Evolutionary conservation across 345 rosid species (phyloP).

Genomic region (Hirschfeldia incana): DNA sequence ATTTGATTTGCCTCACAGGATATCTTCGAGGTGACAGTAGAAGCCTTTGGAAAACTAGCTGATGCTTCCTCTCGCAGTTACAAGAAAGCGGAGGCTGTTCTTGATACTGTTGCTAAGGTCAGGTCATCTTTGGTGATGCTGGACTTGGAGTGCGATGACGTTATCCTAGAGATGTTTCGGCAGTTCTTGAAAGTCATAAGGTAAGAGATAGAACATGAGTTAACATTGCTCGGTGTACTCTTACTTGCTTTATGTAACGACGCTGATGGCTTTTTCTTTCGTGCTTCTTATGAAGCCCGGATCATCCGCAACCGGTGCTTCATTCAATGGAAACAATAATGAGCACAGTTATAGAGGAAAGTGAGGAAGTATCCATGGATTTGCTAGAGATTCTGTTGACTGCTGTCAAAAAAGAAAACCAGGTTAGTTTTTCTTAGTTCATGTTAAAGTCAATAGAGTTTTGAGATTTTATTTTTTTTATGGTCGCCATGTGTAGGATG

Average conservation of each 20-base stretch:
- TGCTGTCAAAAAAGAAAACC: slow-evolving; percentile 57
- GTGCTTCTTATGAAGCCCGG: slow-evolving; percentile 45
- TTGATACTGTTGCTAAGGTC: slow-evolving; percentile 66
- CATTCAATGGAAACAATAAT: slow-evolving; percentile 70
- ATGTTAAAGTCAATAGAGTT: background rate
- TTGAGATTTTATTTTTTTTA: slow-evolving; percentile 1
- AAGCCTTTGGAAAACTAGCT: slow-evolving; percentile 61
- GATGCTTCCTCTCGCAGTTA: slow-evolving; percentile 56
- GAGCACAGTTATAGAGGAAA: slow-evolving; percentile 67
- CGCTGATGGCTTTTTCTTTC: slow-evolving; percentile 29
- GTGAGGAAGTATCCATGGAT: slow-evolving; percentile 60
- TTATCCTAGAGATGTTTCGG: slow-evolving; percentile 67
- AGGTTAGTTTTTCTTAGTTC: slow-evolving; percentile 43
- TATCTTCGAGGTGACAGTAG: slow-evolving; percentile 55
- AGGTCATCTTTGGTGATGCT: slow-evolving; percentile 75
- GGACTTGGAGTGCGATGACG: slow-evolving; percentile 69
- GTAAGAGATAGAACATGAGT: slow-evolving; percentile 34
- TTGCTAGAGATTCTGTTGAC: slow-evolving; percentile 63
- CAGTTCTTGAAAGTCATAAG: slow-evolving; percentile 54
- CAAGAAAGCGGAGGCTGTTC: slow-evolving; percentile 50
- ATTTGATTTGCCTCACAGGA: slow-evolving; percentile 49
- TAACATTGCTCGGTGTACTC: background rate
- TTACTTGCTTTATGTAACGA: background rate
- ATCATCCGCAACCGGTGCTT: slow-evolving; percentile 50
- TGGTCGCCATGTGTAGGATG: slow-evolving; percentile 42